Percentiles rank a stretch among this genome's conserved stretches.
Conservation (phyloP, 805 yeast genomes). For the Metschnikowia bowlesiae region DNA sequence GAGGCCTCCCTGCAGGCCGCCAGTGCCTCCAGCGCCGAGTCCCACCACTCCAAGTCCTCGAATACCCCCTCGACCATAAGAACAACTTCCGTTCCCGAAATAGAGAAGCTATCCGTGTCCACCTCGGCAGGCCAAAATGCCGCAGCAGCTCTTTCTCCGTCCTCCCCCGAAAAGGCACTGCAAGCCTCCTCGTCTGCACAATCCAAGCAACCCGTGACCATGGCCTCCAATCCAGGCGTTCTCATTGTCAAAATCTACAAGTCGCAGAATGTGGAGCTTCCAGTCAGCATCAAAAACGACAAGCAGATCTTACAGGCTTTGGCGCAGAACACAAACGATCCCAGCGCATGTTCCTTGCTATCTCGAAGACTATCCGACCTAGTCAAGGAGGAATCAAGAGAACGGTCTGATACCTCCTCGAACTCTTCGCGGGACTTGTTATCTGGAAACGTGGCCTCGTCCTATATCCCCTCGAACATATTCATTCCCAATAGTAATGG, state of each 20-base stretch:
- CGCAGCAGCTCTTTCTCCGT: background rate
- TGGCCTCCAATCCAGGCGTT: conserved; percentile 53
- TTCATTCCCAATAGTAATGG: conserved; percentile 47
- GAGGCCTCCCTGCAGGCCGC: conserved; percentile 7
- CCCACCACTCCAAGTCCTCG: background rate
- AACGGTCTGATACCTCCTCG: background rate
- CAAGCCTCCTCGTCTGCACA: background rate
- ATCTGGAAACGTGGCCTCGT: conserved; percentile 31
- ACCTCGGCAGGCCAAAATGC: conserved; percentile 2
- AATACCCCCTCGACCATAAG: background rate
- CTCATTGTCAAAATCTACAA: conserved; percentile 73
- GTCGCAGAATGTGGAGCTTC: conserved; percentile 63
- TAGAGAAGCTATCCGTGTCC: background rate
- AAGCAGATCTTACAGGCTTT: conserved; percentile 60
- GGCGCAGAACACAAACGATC: conserved; percentile 47
- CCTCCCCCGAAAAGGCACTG: background rate
- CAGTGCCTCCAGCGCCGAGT: background rate
- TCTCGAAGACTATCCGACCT: conserved; percentile 11
- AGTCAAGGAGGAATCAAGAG: conserved; percentile 7
- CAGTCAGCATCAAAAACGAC: conserved; percentile 64
- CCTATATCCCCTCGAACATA: conserved; percentile 46
- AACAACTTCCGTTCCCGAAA: conserved; percentile 1
- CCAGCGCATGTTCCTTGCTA: conserved; percentile 11
- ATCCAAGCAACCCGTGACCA: conserved; percentile 9
- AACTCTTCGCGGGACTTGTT: conserved; percentile 20